Conservation (phyloP, 192 early-diverging fungal species). For the Backusella sp. region DNA sequence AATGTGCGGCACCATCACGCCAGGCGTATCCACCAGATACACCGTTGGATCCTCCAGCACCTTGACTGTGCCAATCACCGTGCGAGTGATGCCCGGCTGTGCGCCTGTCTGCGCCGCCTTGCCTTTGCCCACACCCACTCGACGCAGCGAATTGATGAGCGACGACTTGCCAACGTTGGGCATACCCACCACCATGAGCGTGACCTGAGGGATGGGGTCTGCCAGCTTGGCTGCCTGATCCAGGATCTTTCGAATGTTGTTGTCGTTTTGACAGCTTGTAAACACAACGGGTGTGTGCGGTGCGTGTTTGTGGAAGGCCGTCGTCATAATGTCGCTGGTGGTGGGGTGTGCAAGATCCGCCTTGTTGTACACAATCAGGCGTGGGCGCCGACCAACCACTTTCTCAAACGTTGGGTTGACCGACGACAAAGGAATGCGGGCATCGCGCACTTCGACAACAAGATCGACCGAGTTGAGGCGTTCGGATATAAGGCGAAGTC, state of each 20-base stretch:
- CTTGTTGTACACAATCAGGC: conserved; percentile 93
- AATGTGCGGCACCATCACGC: conserved; percentile 89
- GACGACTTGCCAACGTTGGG: conserved; percentile 98
- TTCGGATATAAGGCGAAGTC: conserved; percentile 71
- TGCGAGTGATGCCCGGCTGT: conserved; percentile 83
- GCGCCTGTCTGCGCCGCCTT: conserved; percentile 86
- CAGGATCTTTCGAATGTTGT: conserved; percentile 68
- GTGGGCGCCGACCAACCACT: conserved; percentile 59
- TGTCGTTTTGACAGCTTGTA: conserved; percentile 57
- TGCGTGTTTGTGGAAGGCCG: conserved; percentile 41
- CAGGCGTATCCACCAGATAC: conserved; percentile 93
- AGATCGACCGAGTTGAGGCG: conserved; percentile 74
- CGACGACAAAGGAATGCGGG: conserved; percentile 88
- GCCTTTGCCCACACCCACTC: conserved; percentile 71
- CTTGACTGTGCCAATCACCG: conserved; percentile 67
- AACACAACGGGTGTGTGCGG: conserved; percentile 54
- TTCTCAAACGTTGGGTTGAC: conserved; percentile 83
- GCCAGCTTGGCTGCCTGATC: conserved; percentile 58
- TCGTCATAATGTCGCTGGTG: conserved; percentile 35
- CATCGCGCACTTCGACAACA: conserved; percentile 92
- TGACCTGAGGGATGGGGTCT: conserved; percentile 40
- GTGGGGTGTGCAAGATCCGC: conserved; percentile 75
- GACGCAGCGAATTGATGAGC: conserved; percentile 83
- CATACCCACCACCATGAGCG: conserved; percentile 88
- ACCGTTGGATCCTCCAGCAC: conserved; percentile 88